Percentiles rank a stretch among this genome's conserved stretches.
Evolutionary conservation across 2,329 filamentous ascomycete genomes (phyloP).

Genomic region (Botrytis byssoidea): DNA sequence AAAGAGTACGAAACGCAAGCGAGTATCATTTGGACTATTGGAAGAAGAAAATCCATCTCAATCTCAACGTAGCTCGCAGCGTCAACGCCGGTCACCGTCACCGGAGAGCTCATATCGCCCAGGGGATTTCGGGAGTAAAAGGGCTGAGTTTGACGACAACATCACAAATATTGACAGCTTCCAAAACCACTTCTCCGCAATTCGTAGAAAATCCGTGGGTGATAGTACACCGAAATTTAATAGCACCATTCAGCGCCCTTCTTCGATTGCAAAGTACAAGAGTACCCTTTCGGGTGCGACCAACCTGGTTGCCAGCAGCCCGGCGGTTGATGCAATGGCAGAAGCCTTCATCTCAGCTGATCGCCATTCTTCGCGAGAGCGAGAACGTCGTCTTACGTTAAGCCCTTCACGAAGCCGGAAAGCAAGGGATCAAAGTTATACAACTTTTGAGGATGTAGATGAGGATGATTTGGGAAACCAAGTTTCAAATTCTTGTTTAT

Average conservation of each 20-base stretch:
- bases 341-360: constrained; percentile 51
- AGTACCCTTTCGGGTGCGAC: constrained; percentile 23
- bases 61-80: constrained; percentile 11
- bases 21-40: constrained; percentile 35
- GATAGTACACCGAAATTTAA: constrained; percentile 22
- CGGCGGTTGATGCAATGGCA: constrained; percentile 50
- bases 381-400: constrained; percentile 12
- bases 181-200: constrained; percentile 27
- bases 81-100: constrained; percentile 28
- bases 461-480: not conserved
- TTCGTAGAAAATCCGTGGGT: not conserved
- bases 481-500: not conserved
- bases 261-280: constrained; percentile 23
- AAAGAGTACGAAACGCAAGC: constrained; percentile 28
- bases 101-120: constrained; percentile 20
- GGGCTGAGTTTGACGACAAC: constrained; percentile 27
- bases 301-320: constrained; percentile 36
- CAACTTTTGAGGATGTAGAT: constrained; percentile 9
- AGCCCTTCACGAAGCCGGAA: constrained; percentile 33
- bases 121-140: constrained; percentile 20
- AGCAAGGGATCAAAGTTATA: not conserved
- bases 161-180: constrained; percentile 24
- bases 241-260: constrained; percentile 27
- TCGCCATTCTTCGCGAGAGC: constrained; percentile 26
- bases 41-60: constrained; percentile 8